Percentiles rank a stretch among this genome's conserved stretches.
These are phyloP conservation scores for Ustilaginoidea virens DNA, from an alignment of 2,329 filamentous ascomycete genomes.

Conservation along the genomic window DNA sequence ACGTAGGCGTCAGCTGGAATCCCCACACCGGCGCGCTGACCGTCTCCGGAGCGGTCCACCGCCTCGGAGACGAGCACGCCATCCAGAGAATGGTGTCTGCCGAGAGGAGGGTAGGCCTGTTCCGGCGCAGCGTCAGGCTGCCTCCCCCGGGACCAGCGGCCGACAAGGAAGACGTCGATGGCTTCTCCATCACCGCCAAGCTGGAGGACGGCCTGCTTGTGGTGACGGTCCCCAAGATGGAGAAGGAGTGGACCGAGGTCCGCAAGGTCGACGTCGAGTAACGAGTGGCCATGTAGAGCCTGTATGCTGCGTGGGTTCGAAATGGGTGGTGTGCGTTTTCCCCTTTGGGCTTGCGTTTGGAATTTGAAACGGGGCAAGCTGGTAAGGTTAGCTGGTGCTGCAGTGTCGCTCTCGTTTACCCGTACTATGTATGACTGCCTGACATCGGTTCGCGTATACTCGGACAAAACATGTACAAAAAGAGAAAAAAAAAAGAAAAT, in stretches of 20 bases:
- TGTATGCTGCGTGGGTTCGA: no score
- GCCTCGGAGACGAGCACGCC: conserved; percentile 56
- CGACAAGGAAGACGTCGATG: conserved; percentile 46
- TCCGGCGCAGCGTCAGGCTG: conserved; percentile 55
- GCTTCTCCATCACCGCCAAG: conserved; percentile 53
- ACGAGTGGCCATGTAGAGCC: no score
- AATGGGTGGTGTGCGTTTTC: no score
- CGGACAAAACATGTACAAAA: no score
- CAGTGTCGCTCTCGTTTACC: no score
- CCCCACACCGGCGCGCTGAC: conserved; percentile 48
- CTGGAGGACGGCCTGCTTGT: conserved; percentile 65
- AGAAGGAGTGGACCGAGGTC: conserved; percentile 50
- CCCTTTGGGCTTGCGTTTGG: no score
- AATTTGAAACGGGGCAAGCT: no score
- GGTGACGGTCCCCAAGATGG: conserved; percentile 61
- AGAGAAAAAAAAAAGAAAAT: no score
- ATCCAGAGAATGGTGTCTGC: conserved; percentile 45
- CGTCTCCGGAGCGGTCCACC: conserved; percentile 57
- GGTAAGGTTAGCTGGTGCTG: no score
- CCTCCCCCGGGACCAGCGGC: conserved; percentile 22
- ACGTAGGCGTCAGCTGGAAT: conserved; percentile 65
- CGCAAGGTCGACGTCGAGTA: conserved; percentile 43
- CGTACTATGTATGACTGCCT: no score
- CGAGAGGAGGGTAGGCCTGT: conserved; percentile 59
- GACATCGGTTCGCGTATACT: no score